phyloP scores from a whole-genome alignment of 108 stramenopile species.

The Cyclostephanos tholiformis region DNA sequence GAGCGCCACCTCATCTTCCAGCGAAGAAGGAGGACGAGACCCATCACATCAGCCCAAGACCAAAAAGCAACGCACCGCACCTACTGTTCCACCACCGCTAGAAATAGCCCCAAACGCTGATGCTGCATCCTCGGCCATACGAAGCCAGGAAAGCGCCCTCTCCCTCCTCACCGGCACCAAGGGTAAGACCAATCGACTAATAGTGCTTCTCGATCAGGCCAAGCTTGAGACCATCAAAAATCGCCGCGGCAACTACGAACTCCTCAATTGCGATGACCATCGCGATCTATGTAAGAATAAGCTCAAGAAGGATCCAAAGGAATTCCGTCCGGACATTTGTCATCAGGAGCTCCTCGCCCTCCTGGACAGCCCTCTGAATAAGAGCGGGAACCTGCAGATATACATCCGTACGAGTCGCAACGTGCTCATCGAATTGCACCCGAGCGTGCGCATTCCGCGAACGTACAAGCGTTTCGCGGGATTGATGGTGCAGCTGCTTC shows the following conservation, averaged over 20 bases:
- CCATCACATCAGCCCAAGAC: constrained; percentile 4
- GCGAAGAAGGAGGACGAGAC: constrained; percentile 1
- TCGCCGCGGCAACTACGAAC: constrained; percentile 90
- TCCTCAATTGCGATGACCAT: constrained; percentile 99
- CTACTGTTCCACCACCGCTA: constrained; percentile 52
- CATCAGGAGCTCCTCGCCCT: constrained; percentile 98
- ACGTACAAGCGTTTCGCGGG: constrained; percentile 97
- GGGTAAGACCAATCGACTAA: constrained; percentile 43
- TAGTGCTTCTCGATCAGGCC: constrained; percentile 93
- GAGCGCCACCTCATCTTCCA: constrained; percentile 20
- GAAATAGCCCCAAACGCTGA: constrained; percentile 60
- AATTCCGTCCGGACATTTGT: constrained; percentile 95
- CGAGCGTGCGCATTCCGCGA: constrained; percentile 92
- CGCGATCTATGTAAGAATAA: constrained; percentile 91
- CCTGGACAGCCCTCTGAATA: constrained; percentile 97
- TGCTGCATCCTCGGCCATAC: constrained; percentile 33
- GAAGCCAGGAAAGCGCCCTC: constrained; percentile 26
- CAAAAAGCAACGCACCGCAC: constrained; percentile 52
- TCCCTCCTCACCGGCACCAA: constrained; percentile 30
- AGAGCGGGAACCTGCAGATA: constrained; percentile 91
- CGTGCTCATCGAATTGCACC: constrained; percentile 96
- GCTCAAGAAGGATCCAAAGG: constrained; percentile 90
- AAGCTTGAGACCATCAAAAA: constrained; percentile 98
- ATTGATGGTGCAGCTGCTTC: constrained; percentile 95
- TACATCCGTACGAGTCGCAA: constrained; percentile 92